Percentiles rank a stretch among this genome's conserved stretches.
Evolutionary conservation across 768 basidiomycete species (phyloP).

Genomic region (Mycena latifolia): DNA sequence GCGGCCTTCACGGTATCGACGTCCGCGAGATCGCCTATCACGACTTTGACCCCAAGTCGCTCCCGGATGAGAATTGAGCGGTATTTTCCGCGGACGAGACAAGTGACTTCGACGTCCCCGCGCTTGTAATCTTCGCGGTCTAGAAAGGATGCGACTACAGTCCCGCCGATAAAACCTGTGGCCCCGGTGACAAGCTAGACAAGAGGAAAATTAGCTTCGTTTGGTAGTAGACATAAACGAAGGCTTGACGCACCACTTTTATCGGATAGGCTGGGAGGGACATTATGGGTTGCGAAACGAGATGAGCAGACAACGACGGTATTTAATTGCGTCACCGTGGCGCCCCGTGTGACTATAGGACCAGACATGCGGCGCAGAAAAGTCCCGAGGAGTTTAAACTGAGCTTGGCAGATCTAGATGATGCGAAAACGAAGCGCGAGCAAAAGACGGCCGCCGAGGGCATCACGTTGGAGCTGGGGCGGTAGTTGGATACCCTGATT

Average conservation of each 20-base stretch:
- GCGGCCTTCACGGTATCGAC: constrained; percentile 23
- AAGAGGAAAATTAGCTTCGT: not conserved
- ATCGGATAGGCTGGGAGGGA: constrained; percentile 15
- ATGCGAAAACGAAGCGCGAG: no score
- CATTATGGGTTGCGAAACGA: constrained; percentile 2
- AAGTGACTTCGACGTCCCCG: constrained; percentile 30
- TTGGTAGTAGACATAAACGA: not conserved
- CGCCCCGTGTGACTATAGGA: no score
- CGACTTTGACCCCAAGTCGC: constrained; percentile 24
- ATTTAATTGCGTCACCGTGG: no score
- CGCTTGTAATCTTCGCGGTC: constrained; percentile 21
- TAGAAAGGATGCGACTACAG: constrained; percentile 18
- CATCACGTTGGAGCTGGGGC: no score
- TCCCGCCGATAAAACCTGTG: constrained; percentile 34
- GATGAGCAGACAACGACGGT: not conserved
- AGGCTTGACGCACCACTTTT: constrained; percentile 13
- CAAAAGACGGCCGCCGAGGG: no score
- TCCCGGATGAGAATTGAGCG: constrained; percentile 14
- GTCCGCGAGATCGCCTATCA: constrained; percentile 31
- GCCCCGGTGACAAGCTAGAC: constrained; percentile 30
- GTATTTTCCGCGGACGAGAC: constrained; percentile 30
- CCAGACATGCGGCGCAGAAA: no score
- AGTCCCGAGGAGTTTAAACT: no score
- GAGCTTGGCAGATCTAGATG: no score
- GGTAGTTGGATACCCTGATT: no score